Base-by-base conservation (phyloP, 257 asterid species). In the Solanum raphanifolium region DNA sequence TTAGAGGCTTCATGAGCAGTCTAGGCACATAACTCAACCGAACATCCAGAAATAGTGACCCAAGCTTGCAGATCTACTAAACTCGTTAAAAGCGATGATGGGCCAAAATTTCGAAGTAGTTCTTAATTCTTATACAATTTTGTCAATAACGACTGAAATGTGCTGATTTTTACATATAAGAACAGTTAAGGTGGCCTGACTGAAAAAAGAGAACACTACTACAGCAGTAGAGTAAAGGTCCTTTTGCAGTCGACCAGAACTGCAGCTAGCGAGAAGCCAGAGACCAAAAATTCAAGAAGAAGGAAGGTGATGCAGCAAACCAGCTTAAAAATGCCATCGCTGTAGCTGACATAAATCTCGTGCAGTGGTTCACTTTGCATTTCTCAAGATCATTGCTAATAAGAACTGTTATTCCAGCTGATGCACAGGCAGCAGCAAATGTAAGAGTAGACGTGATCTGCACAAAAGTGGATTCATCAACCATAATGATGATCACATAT, bases 271-370 rank as follows among this genome's bases (percentile, higher is more conserved):
- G 94, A 29, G 97, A 92, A 60, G 98, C 97, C 83, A 96, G 89
- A 7, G 97, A 92, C 99, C 99, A 95, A 86, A 95, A 94, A 68
- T 96, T 95, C 73, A 95, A 87, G 91, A 96, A 90, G 87, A 94
- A 96, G 1, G 98, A 94, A 1, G 98, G 97, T 23, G 94, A 92
- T 23, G 90, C 98, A 1, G 97, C 91, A 84, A 94, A 94, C 98
- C 99, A 96, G 94, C 98, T 91, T 86, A 96, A 92, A 31, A 96
- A 96, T 43, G 98, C 98, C 98, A 96, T 94, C 83, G 98, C 98
- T 76, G 99, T 95, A 36, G 98, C 96, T 8, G 98, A 92, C 94
- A 95, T 95, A 88, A 96, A 96, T 89, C 97, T 93, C 12, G 96
- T 88, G 91, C 98, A 96, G 92, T 95, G 97, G 87, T 95, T 96